Evolutionary conservation across 805 yeast species (phyloP).

Genomic region (Cyberlindnera japonica): DNA sequence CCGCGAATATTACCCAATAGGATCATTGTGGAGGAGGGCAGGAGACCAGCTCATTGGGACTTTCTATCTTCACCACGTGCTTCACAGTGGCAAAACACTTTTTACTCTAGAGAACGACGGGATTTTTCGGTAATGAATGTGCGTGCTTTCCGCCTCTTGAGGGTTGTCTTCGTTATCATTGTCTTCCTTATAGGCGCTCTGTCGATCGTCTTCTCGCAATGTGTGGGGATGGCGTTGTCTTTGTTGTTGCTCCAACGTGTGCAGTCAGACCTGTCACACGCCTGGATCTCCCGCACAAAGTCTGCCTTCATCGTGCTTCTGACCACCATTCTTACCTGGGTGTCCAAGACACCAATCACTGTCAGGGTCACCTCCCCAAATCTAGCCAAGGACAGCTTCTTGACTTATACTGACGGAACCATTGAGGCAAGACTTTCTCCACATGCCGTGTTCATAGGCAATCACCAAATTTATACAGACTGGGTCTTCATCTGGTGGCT

Average conservation of each 20-base stretch:
- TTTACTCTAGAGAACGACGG: too few relatives aligned
- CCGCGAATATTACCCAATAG: too few relatives aligned
- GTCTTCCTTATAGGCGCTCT: constrained; percentile 34
- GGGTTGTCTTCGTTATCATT: not conserved
- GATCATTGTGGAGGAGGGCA: too few relatives aligned
- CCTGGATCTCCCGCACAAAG: constrained; percentile 51
- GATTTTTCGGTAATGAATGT: too few relatives aligned
- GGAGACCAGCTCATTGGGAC: too few relatives aligned
- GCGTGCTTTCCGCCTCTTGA: not conserved
- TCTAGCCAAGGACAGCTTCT: constrained; percentile 19
- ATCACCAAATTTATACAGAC: constrained; percentile 92
- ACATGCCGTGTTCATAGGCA: constrained; percentile 68
- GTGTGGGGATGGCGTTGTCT: constrained; percentile 29
- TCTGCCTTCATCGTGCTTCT: constrained; percentile 53
- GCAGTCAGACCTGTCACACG: constrained; percentile 36
- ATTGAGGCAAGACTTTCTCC: constrained; percentile 35
- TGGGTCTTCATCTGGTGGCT: constrained; percentile 93
- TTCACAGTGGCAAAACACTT: too few relatives aligned
- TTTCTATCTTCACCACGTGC: too few relatives aligned
- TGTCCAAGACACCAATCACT: constrained; percentile 43
- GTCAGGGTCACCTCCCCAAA: constrained; percentile 47
- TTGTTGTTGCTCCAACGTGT: constrained; percentile 25
- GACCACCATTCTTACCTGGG: constrained; percentile 44
- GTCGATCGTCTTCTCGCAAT: constrained; percentile 46
- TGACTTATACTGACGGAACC: constrained; percentile 10